These are phyloP conservation scores for Debaryomyces hansenii DNA, from an alignment of 805 yeast genomes.

Conservation along the genomic window DNA sequence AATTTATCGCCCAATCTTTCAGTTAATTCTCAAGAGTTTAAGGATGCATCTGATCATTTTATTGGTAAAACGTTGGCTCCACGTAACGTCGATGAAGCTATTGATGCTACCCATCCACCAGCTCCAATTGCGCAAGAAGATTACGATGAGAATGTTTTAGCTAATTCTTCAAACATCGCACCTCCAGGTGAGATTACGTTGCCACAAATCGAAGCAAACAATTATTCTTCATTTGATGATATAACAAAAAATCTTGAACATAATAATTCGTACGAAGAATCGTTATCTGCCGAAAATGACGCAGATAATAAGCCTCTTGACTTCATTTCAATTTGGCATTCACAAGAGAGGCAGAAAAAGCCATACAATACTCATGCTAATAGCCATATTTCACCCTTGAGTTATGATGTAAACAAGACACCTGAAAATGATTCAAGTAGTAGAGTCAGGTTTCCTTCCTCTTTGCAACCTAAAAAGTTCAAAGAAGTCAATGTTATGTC, in stretches of 20 bases:
- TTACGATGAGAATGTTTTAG: conserved; percentile 29
- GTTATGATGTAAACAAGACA: not conserved
- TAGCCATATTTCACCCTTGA: not conserved
- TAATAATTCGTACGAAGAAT: conserved; percentile 31
- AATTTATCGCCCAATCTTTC: conserved; percentile 12
- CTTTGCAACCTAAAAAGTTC: conserved; percentile 30
- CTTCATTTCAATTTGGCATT: conserved; percentile 44
- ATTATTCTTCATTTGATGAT: conserved; percentile 42
- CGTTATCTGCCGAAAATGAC: conserved; percentile 44
- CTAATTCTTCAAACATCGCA: conserved; percentile 44
- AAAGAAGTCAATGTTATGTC: conserved; percentile 44
- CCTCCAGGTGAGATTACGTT: conserved; percentile 34
- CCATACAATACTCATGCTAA: not conserved
- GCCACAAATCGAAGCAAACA: conserved; percentile 44
- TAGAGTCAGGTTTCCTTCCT: conserved; percentile 24
- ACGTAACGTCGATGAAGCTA: conserved; percentile 13
- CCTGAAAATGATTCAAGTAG: conserved; percentile 10
- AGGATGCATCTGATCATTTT: conserved; percentile 21
- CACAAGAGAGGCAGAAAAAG: conserved; percentile 28
- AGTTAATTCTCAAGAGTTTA: conserved; percentile 11
- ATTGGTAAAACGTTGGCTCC: conserved; percentile 18
- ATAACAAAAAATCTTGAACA: conserved; percentile 26
- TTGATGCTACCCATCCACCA: conserved; percentile 21
- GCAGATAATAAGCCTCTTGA: conserved; percentile 24
- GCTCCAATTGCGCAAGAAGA: not conserved